Conservation (phyloP, 2,329 filamentous ascomycete species). For the Rugonectria rugulosa region DNA sequence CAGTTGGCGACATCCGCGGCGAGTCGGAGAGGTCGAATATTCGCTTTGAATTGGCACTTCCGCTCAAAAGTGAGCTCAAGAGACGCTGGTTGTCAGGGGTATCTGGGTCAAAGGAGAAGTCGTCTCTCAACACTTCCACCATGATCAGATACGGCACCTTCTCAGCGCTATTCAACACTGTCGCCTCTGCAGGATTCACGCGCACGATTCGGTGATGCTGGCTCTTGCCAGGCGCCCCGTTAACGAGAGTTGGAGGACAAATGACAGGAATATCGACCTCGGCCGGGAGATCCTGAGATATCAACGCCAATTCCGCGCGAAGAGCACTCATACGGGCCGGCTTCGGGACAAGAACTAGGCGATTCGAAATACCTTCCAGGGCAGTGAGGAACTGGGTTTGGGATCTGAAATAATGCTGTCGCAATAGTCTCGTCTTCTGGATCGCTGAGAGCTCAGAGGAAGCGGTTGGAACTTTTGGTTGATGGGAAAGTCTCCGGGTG, state of each 20-base stretch:
- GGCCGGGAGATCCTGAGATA: constrained; percentile 81
- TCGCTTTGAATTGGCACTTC: constrained; percentile 64
- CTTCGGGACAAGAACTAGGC: constrained; percentile 83
- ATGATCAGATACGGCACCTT: constrained; percentile 86
- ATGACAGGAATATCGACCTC: constrained; percentile 87
- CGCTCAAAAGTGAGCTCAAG: constrained; percentile 63
- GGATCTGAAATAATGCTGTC: constrained; percentile 84
- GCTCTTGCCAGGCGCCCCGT: constrained; percentile 77
- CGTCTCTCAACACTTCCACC: constrained; percentile 82
- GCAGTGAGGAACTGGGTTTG: constrained; percentile 83
- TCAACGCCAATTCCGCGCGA: constrained; percentile 80
- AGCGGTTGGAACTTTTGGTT: constrained; percentile 62
- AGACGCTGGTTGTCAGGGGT: constrained; percentile 76
- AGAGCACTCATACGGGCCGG: constrained; percentile 81
- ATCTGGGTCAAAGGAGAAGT: constrained; percentile 83
- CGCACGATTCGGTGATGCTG: constrained; percentile 84
- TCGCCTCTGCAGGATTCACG: constrained; percentile 83
- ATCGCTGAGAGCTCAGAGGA: constrained; percentile 67
- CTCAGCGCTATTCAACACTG: constrained; percentile 85
- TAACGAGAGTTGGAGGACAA: constrained; percentile 76
- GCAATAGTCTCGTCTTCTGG: constrained; percentile 75
- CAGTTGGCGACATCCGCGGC: constrained; percentile 56
- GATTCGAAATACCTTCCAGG: constrained; percentile 83
- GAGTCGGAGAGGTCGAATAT: constrained; percentile 75
- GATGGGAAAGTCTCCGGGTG: constrained; percentile 67